Evolutionary conservation across 2,329 filamentous ascomycete genomes (phyloP).

Genomic region (Cyclaneusma minus): DNA sequence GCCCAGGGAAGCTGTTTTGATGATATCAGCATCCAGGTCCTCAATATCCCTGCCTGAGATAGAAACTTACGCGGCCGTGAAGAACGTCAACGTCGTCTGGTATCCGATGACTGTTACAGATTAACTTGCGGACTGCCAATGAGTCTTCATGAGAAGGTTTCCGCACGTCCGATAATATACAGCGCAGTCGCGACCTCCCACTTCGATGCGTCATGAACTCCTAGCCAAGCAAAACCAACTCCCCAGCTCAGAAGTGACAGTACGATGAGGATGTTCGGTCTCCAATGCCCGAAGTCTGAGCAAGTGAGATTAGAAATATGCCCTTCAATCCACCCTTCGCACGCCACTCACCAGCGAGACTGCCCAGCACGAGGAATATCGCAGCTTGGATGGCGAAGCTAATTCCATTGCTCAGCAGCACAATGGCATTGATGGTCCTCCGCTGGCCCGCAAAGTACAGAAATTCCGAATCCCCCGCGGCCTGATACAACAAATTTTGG

Average conservation of each 20-base stretch:
- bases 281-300: slow-evolving; percentile 49
- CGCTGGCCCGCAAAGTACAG: slow-evolving; percentile 35
- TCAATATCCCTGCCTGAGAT: too few species aligned
- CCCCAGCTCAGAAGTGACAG: slow-evolving; percentile 45
- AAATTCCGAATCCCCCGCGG: slow-evolving; percentile 35
- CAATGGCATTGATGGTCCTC: slow-evolving; percentile 47
- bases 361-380: slow-evolving; percentile 29
- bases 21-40: not conserved
- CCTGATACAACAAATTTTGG: slow-evolving; percentile 47
- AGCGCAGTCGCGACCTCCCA: slow-evolving; percentile 46
- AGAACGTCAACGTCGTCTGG: slow-evolving; percentile 52
- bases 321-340: slow-evolving; percentile 14
- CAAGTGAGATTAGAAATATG: slow-evolving; percentile 18
- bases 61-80: slow-evolving; percentile 37
- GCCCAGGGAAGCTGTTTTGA: slow-evolving; percentile 27
- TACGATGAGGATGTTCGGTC: slow-evolving; percentile 45
- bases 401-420: slow-evolving; percentile 50
- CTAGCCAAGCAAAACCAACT: slow-evolving; percentile 52
- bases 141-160: not conserved
- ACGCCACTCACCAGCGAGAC: slow-evolving; percentile 23
- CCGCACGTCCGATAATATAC: slow-evolving; percentile 42
- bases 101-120: slow-evolving; percentile 41
- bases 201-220: slow-evolving; percentile 40
- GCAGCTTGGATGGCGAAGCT: slow-evolving; percentile 51
- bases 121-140: too few species aligned